phyloP scores from a whole-genome alignment of 2,329 filamentous ascomycete genomes.

The Exophiala spinifera region DNA sequence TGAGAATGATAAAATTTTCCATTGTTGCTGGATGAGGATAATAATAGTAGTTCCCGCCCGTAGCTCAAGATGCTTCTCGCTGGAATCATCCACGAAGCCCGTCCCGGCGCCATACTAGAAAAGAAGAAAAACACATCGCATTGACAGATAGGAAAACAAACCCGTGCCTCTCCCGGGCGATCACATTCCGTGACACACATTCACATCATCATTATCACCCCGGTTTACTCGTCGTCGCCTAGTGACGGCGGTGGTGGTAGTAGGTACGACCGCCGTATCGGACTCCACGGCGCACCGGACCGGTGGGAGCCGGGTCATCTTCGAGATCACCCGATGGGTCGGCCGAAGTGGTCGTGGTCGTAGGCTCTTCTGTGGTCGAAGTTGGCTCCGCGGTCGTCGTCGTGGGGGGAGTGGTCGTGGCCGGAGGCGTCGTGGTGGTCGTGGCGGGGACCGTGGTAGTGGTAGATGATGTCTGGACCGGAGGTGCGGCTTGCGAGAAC shows the following conservation, averaged over 20 bases:
- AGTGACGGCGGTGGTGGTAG: slow-evolving; percentile 8
- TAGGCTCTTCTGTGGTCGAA: too few relatives aligned
- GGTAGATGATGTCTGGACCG: too few relatives aligned
- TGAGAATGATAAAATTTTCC: background rate
- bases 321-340: slow-evolving; percentile 10
- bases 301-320: slow-evolving; percentile 1
- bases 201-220: background rate
- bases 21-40: too few relatives aligned
- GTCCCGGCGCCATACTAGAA: background rate
- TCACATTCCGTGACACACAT: background rate
- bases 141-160: background rate
- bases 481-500: background rate
- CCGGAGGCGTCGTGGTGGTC: background rate
- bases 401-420: background rate
- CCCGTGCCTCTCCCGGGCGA: background rate
- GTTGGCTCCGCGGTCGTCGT: background rate
- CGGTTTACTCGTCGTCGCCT: background rate
- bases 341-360: slow-evolving; percentile 1
- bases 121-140: background rate
- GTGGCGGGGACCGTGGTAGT: background rate
- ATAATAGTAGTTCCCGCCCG: background rate
- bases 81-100: background rate
- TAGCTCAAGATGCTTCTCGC: slow-evolving; percentile 2
- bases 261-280: slow-evolving; percentile 10
- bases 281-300: slow-evolving; percentile 9